Evolutionary conservation across 2,329 filamentous ascomycete species (phyloP).

Genomic region (Ophiostoma piceae): DNA sequence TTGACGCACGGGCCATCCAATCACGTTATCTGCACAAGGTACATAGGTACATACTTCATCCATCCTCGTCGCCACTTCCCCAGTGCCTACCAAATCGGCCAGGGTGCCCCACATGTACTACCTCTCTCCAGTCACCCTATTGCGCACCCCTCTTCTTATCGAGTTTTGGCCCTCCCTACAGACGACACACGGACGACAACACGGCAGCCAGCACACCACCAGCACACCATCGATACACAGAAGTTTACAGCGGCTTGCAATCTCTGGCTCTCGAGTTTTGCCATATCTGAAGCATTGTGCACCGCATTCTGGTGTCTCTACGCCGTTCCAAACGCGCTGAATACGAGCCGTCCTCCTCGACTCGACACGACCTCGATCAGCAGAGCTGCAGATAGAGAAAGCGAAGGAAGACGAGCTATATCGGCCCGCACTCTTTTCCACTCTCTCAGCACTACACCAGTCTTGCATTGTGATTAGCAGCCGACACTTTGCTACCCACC

Average conservation of each 20-base stretch:
- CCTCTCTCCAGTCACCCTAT: background rate
- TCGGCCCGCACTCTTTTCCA: background rate
- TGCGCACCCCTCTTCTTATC: slow-evolving; percentile 13
- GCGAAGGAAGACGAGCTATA: background rate
- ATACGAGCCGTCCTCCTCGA: background rate
- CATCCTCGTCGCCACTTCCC: background rate
- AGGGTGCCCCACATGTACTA: background rate
- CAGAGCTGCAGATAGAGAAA: slow-evolving; percentile 1
- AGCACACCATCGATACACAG: background rate
- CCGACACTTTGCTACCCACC: no score
- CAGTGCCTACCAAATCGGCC: background rate
- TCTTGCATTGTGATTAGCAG: no score
- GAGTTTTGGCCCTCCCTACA: slow-evolving; percentile 1
- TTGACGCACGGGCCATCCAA: background rate
- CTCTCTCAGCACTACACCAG: background rate
- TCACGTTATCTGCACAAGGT: background rate
- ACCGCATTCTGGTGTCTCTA: background rate
- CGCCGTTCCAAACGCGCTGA: background rate
- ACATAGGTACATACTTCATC: background rate
- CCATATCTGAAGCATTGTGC: background rate
- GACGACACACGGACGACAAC: slow-evolving; percentile 10
- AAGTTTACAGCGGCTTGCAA: background rate
- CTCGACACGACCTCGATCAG: background rate
- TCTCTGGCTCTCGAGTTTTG: background rate
- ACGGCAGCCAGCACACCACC: slow-evolving; percentile 8